These are phyloP conservation scores for Apiospora pterosperma DNA, from an alignment of 2,329 filamentous ascomycete genomes.

Conservation along the genomic window DNA sequence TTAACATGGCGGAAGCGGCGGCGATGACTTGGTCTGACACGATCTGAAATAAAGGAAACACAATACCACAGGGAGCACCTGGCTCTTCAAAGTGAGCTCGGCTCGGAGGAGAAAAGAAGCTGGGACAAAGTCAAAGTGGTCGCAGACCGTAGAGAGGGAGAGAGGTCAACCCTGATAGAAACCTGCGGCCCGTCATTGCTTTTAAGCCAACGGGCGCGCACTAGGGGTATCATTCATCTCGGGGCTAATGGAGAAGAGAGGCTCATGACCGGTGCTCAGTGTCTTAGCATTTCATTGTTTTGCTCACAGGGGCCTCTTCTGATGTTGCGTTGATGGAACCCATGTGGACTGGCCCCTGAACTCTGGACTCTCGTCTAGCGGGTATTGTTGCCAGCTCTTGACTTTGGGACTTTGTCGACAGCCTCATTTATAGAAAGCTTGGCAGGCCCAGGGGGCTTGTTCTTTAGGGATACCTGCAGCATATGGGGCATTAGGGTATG, in stretches of 20 bases:
- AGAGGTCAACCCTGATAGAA: not conserved
- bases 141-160: not conserved
- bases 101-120: not conserved
- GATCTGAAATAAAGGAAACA: not conserved
- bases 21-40: not conserved
- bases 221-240: not conserved
- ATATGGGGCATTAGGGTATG: not conserved
- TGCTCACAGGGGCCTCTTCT: not conserved
- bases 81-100: not conserved
- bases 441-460: not conserved
- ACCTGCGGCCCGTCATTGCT: not conserved
- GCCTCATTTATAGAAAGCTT: not conserved
- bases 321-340: not conserved
- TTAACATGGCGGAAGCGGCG: not conserved
- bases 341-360: not conserved
- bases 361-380: not conserved
- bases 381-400: not conserved
- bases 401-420: not conserved
- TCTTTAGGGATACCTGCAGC: not conserved
- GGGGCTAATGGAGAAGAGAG: not conserved
- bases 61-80: conserved; percentile 1
- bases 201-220: not conserved
- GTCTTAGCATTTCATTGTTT: not conserved
- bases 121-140: not conserved
- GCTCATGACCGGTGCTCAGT: not conserved